Base-by-base conservation (phyloP, 306 rosid species). In the Rosa rugosa region DNA sequence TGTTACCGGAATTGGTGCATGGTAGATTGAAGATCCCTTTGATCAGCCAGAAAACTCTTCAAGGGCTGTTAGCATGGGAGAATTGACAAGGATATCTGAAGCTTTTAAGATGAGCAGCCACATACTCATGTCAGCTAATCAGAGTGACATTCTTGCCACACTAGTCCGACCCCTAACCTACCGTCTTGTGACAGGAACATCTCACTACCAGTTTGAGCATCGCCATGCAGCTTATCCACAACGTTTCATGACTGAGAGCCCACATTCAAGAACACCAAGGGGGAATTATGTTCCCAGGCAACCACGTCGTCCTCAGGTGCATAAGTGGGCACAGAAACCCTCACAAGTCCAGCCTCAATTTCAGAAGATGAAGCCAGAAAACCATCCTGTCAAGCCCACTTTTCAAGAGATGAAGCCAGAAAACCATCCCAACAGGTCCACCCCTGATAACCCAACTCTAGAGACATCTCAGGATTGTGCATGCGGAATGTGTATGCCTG, bases 11-110 rank as follows among this genome's bases (percentile, higher is more conserved):
- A 7, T 71, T 72, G n/a, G 25, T 80, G 87, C 73, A 54, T 83
- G 77, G 75, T 77, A 95, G 98, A 64, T 95, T 65, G 98, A 95
- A 85, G 99, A 95, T 85, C 99, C 99, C 73, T 90, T 95, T 79
- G 91, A 89, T 88, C 97, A 89, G 83, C 94, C 92, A 3, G 87
- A 79, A 77, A 95, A 95, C 70, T 70, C 85, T 47, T 89, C 97
- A 0, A 87, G 97, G 82, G 85, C 87, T 27, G 92, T 95, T 71
- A 84, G 82, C 38, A 20, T 25, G 47, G 79, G 77, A 72, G 90
- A 90, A 56, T 53, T 95, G 89, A 6, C 23, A 0, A 92, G 81
- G 90, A 87, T 95, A 84, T 64, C 91, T 0, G 86, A 83, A 59
- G 86, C 88, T 17, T 86, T 91, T 76, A 49, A 42, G 63, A 77